phyloP scores from a whole-genome alignment of 2,329 filamentous ascomycete species.

The Penicillium brevicompactum region DNA sequence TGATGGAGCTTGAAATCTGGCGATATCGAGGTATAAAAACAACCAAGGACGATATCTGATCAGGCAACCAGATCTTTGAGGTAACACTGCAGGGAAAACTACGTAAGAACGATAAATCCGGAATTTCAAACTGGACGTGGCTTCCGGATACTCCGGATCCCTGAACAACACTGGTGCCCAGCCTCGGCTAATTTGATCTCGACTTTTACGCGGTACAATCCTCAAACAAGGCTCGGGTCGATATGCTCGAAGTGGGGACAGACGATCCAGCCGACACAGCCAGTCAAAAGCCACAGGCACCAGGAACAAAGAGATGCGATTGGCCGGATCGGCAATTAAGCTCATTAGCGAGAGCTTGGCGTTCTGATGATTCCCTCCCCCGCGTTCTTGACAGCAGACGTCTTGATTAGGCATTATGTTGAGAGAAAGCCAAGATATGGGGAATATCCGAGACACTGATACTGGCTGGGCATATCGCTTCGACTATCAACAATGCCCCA shows the following conservation, averaged over 20 bases:
- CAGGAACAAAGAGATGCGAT: neutral
- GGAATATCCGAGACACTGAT: neutral
- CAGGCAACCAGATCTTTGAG: neutral
- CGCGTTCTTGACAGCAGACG: constrained; percentile 2
- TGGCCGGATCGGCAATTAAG: constrained; percentile 8
- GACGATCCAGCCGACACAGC: neutral
- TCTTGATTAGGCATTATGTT: neutral
- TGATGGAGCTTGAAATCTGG: neutral
- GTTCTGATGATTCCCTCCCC: constrained; percentile 6
- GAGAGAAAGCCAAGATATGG: neutral
- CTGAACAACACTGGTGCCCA: neutral
- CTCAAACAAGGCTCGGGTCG: neutral
- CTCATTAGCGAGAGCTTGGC: neutral
- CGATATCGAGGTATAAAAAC: neutral
- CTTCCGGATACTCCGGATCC: neutral
- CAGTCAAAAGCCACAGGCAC: neutral
- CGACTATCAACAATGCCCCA: neutral
- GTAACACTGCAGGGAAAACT: neutral
- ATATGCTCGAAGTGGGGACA: neutral
- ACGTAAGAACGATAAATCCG: neutral
- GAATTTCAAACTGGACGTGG: neutral
- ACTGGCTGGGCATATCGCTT: neutral
- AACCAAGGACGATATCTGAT: neutral
- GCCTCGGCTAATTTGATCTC: neutral
- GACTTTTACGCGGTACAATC: neutral